Evolutionary conservation across 345 rosid species (phyloP), one percentile per base, ranked within the genome.

Genomic region (Angophora floribunda): DNA sequence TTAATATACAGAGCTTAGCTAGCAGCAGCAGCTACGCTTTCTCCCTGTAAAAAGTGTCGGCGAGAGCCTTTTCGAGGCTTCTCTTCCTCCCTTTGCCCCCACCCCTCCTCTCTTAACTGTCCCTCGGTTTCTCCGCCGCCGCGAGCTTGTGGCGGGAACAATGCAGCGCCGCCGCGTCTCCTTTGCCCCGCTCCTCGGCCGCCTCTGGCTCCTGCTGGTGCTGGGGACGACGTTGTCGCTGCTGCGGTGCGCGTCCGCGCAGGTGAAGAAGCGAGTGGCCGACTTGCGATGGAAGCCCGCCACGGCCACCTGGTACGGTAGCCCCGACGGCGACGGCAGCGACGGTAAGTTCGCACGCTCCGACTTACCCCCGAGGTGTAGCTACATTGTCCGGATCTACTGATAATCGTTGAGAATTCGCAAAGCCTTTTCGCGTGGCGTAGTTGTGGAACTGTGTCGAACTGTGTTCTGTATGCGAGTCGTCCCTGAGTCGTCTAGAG

Each of bases 231-330:
- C 80, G 80, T 15, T 45, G 65, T 10, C 67, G 67, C 41, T 36
- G 65, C 65, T 59, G 65, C 65, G n/a, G 65, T 9, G 84, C 45
- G 84, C 84, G 84, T 41, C 49, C 22, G 93, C 92, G 63, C 89
- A 88, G 88, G 86, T 88, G 44, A 86, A 19, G 45, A 91, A 86
- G 89, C 91, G 14, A 26, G 91, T 89, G 45, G 21, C 93, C 11
- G 91, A 89, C 90, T 85, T 85, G 61, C 96, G 87, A 80, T 97
- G 99, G 99, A 90, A 88, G n/a, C 95, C 95, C 13, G 99, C 99
- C 32, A 96, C 97, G 11, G 98, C 99, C 90, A 97, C 99, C 87
- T 97, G 99, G 99, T 96, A 97, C 92, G 99, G 99, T 63, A 93
- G 94, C 88, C 95, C 99, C 51, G 98, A 96, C n/a, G 99, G 99